A percentile compares a stretch with the other conserved stretches of the same genome.
phyloP scores from a whole-genome alignment of 805 yeast species.

The Nakazawaea populi region DNA sequence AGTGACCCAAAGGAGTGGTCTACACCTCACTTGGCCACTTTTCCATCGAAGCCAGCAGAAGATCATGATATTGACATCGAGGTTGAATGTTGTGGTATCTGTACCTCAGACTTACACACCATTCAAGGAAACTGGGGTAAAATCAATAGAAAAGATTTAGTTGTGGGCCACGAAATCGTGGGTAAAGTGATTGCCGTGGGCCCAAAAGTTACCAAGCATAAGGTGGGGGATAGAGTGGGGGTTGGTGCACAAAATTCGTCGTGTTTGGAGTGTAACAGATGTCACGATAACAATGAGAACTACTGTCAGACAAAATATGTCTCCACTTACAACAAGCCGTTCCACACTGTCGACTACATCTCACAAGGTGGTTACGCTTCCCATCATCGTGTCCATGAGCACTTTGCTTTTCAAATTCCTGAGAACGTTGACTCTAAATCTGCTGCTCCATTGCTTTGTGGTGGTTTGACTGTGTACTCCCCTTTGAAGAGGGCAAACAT shows the following conservation, averaged over 20 bases:
- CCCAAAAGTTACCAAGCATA: slow-evolving; percentile 25
- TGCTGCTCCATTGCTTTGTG: slow-evolving; percentile 53
- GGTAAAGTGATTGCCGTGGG: slow-evolving; percentile 37
- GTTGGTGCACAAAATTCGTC: slow-evolving; percentile 39
- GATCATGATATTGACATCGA: slow-evolving; percentile 35
- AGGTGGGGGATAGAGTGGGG: slow-evolving; percentile 46
- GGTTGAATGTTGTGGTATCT: slow-evolving; percentile 41
- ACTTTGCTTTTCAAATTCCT: slow-evolving; percentile 44
- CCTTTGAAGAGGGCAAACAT: slow-evolving; percentile 37
- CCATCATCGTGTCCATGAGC: slow-evolving; percentile 36
- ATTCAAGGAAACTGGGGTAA: slow-evolving; percentile 33
- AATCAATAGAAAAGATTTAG: slow-evolving; percentile 13
- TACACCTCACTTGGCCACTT: slow-evolving; percentile 15
- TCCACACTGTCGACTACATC: slow-evolving; percentile 37
- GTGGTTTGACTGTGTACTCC: slow-evolving; percentile 49
- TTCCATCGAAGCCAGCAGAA: slow-evolving; percentile 19
- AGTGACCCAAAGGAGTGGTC: slow-evolving; percentile 19
- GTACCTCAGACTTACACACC: slow-evolving; percentile 47
- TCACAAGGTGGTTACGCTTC: slow-evolving; percentile 47
- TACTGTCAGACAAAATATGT: slow-evolving; percentile 41
- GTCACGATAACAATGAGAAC: slow-evolving; percentile 29
- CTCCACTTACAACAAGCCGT: slow-evolving; percentile 46
- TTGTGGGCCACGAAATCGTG: slow-evolving; percentile 43
- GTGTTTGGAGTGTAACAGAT: slow-evolving; percentile 34
- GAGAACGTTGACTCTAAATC: slow-evolving; percentile 32